Evolutionary conservation across 345 rosid genomes (phyloP).

Genomic region (Lumnitzera racemosa): DNA sequence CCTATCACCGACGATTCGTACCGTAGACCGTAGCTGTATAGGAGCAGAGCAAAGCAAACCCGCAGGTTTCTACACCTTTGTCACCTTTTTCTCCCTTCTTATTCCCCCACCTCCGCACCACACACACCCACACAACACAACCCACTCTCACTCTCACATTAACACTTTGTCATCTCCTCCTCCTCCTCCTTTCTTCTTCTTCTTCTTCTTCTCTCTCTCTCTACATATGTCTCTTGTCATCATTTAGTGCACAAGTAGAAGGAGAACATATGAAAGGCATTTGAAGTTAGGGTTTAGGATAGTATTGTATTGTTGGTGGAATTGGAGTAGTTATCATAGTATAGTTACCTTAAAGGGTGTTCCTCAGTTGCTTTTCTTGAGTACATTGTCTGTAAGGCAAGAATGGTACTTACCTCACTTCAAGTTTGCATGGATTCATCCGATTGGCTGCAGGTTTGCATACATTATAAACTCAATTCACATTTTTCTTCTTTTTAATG

Average conservation of each 20-base stretch:
- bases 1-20: slow-evolving; percentile 2
- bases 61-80: neutral
- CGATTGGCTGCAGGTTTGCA: slow-evolving; percentile 87
- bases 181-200: slow-evolving; percentile 4
- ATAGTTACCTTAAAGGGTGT: no score
- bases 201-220: neutral
- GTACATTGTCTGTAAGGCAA: neutral
- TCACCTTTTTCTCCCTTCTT: slow-evolving; percentile 55
- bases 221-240: neutral
- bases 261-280: neutral
- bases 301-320: no score
- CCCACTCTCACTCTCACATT: slow-evolving; percentile 11
- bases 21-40: neutral
- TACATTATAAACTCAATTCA: neutral
- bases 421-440: slow-evolving; percentile 95
- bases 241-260: neutral
- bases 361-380: neutral
- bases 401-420: slow-evolving; percentile 68
- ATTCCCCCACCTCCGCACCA: slow-evolving; percentile 26
- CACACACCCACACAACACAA: neutral
- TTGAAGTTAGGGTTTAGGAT: no score
- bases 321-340: no score
- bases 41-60: neutral
- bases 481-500: neutral
- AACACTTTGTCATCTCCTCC: slow-evolving; percentile 1